Evolutionary conservation across 2,329 filamentous ascomycete genomes (phyloP), one percentile per base, ranked within the genome.

Genomic region (Ilyonectria sp.): DNA sequence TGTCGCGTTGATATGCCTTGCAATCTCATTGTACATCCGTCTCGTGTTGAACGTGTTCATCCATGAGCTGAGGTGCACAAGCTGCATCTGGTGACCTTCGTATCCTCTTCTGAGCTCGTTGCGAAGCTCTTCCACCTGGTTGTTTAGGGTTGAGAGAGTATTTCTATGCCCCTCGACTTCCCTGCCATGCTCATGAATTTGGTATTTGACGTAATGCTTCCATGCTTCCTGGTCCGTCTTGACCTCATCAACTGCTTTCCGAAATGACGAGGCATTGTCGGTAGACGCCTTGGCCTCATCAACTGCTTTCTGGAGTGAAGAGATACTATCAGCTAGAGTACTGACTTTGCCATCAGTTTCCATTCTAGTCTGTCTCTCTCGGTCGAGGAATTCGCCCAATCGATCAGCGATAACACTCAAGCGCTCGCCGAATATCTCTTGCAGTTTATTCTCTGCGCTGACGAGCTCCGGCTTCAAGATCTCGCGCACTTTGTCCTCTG

Each of bases 1-100:
- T 31, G 73, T 75, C 4, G 60, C 66, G 46, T 79, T 77, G 31
- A 86, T 76, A 13, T 83, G 75, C 1, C 75, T 74, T 4, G 84
- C 70, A 9, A 88, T 84, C 1, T 76, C 76, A 6, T 80, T 76
- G 15, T 81, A 83, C 29, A 87, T 76, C 2, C 77, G 71, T 54
- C 79, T 82, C 1, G 85, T 84, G 19, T 75, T 80, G 8, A 90
- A 75, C 69, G 86, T 87, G 62, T 83, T 84, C 66, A 83, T 88
- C 67, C 86, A 86, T 0, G 67, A 62, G 71, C 87, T 83, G 8
- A 90, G 70, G 1, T 80, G 74, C 21, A 71, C 72, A 5, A 86
- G 35, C 52, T 82, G 75, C 44, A 81, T 73, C 17, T 80, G 77
- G 6, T 86, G 69, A 5, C 75, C 74, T 0, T 79, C 76, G 19